phyloP scores from a whole-genome alignment of 2,329 filamentous ascomycete genomes.

The Ilyonectria destructans region DNA sequence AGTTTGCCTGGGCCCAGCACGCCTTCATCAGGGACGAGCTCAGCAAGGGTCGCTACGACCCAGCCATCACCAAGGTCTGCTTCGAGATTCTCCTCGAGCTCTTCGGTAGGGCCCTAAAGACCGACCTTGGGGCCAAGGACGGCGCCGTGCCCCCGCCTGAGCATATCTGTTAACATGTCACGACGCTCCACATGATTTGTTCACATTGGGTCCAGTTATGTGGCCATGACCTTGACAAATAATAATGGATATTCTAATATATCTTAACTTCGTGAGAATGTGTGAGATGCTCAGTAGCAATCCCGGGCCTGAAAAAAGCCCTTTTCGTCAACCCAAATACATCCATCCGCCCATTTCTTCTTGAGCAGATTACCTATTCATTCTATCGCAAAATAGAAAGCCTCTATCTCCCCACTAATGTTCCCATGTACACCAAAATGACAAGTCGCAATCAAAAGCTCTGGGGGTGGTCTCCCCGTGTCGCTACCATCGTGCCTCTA shows the following conservation, averaged over 20 bases:
- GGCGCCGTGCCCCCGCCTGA: constrained; percentile 76
- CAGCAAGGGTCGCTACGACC: constrained; percentile 94
- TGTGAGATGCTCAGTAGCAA: constrained; percentile 39
- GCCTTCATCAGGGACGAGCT: constrained; percentile 95
- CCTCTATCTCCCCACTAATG: constrained; percentile 21
- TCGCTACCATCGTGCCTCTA: constrained; percentile 36
- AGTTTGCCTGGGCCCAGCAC: constrained; percentile 94
- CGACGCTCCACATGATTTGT: constrained; percentile 10
- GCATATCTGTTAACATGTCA: constrained; percentile 75
- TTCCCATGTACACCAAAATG: constrained; percentile 39
- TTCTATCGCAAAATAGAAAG: constrained; percentile 27
- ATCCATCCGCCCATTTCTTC: constrained; percentile 39
- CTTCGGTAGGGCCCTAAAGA: constrained; percentile 84
- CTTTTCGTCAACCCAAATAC: constrained; percentile 38
- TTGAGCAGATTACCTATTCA: constrained; percentile 36
- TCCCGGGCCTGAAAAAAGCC: constrained; percentile 24
- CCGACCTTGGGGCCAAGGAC: constrained; percentile 81
- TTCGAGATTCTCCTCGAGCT: constrained; percentile 92
- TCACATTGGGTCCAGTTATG: constrained; percentile 2
- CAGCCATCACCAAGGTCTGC: constrained; percentile 87
- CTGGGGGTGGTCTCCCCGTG: constrained; percentile 22
- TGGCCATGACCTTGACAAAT: constrained; percentile 32
- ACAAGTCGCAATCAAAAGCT: constrained; percentile 31
- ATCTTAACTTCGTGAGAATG: constrained; percentile 50
- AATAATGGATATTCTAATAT: constrained; percentile 47